These are phyloP conservation scores for Sinapis alba DNA, from an alignment of 441 rosid species.

Conservation along the genomic window DNA sequence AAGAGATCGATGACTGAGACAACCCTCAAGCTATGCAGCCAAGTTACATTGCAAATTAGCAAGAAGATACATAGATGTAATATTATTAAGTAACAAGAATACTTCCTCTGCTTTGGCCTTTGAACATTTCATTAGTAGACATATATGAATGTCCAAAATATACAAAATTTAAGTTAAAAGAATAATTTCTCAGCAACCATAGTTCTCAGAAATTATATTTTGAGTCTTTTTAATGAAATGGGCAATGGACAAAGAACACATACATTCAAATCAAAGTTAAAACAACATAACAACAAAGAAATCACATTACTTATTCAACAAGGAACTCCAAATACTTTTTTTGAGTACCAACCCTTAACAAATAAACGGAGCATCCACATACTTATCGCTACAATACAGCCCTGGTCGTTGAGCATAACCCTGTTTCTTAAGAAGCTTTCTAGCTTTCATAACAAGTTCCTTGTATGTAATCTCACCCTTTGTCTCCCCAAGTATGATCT, in stretches of 20 bases:
- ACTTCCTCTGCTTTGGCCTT: not conserved
- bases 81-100: slow-evolving; percentile 33
- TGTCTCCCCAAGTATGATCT: slow-evolving; percentile 58
- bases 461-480: slow-evolving; percentile 59
- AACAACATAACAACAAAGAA: slow-evolving; percentile 8
- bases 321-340: not conserved
- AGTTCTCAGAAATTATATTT: not conserved
- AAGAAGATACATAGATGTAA: slow-evolving; percentile 32
- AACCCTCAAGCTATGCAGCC: too few species aligned
- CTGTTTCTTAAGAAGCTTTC: slow-evolving; percentile 62
- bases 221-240: not conserved
- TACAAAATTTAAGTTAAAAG: not conserved
- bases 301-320: slow-evolving; percentile 18
- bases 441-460: slow-evolving; percentile 65
- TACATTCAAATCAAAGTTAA: slow-evolving; percentile 11
- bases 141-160: not conserved
- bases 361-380: slow-evolving; percentile 54
- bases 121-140: not conserved
- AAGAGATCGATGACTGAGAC: too few species aligned
- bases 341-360: slow-evolving; percentile 9
- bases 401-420: slow-evolving; percentile 90
- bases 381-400: slow-evolving; percentile 62
- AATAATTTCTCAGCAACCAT: not conserved
- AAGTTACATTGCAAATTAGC: slow-evolving; percentile 20
- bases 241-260: not conserved